Evolutionary conservation across 495 filamentous ascomycete genomes (phyloP).

Genomic region (Xylaria intraflava): DNA sequence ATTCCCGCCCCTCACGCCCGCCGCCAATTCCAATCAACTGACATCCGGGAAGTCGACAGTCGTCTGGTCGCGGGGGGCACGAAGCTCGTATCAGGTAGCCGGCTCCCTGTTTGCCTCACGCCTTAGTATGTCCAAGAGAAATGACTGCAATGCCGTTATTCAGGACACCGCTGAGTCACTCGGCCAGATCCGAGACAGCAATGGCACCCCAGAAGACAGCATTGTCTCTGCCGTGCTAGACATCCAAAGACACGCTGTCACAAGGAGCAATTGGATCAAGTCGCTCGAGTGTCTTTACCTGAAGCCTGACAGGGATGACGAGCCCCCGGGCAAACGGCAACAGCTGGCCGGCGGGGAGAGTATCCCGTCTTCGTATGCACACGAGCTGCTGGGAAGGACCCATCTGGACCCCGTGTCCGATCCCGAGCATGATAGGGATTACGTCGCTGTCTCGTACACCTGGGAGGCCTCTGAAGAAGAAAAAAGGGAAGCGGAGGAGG

Average conservation of each 20-base stretch:
- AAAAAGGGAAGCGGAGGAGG: constrained; percentile 7
- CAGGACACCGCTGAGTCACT: constrained; percentile 25
- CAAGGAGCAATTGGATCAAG: constrained; percentile 23
- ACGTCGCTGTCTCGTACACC: constrained; percentile 28
- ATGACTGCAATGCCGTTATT: constrained; percentile 17
- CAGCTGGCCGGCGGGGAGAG: constrained; percentile 17
- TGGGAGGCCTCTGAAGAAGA: constrained; percentile 24
- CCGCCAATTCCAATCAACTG: background rate
- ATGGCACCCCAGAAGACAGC: constrained; percentile 4
- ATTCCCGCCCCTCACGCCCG: background rate
- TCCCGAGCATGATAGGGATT: constrained; percentile 12
- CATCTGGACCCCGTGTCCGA: constrained; percentile 16
- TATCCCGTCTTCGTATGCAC: constrained; percentile 7
- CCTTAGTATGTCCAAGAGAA: constrained; percentile 21
- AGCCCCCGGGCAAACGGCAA: constrained; percentile 22
- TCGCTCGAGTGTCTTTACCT: constrained; percentile 24
- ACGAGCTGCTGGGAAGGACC: constrained; percentile 17
- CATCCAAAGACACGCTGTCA: constrained; percentile 18
- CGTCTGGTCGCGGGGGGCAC: background rate
- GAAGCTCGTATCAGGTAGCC: background rate
- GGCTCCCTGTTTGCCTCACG: background rate
- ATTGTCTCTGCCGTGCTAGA: constrained; percentile 22
- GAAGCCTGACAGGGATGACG: constrained; percentile 11
- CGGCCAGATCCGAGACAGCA: constrained; percentile 21
- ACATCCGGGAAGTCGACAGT: background rate